Evolutionary conservation across 805 yeast genomes (phyloP), one percentile per base, ranked within the genome.

Genomic region (Ogataea methylovora): DNA sequence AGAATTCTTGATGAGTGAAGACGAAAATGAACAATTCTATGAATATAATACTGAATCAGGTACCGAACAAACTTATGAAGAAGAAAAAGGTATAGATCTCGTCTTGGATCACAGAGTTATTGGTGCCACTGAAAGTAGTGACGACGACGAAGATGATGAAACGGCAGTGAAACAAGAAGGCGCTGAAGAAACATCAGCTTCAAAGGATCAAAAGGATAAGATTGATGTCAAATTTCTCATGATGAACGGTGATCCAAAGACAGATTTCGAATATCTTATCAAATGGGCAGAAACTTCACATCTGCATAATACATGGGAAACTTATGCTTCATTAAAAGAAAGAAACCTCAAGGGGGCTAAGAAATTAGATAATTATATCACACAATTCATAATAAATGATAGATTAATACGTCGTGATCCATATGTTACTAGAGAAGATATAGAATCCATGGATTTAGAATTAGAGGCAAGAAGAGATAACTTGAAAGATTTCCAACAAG

Each of bases 231-330:
- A 11, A 19, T 37, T 35, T 8, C 24, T 32, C 8, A 32, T 39
- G 8, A 33, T 37, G 6, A 45, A 51, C 32, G 62, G 63, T 23
- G 58, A 58, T 39, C 79, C 84, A 27, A 81, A 80, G 46, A 61
- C 63, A 33, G 76, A 73, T 39, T 79, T 67, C 48, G 73, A 71
- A 44, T 69, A 74, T 52, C 56, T 68, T 45, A 71, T 92, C 46
- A 92, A 92, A 61, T 92, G 99, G 98, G 67, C 73, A 14, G 84
- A 74, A 35, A 67, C 76, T 41, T 84, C 97, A 11, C 97, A 92
- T 61, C 66, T 92, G 41, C 99, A 92, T 60, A 92, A 90, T 56
- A 80, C 95, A 0, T 92, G 97, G 97, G 95, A 88, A 54, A 55
- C 73, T 2, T 87, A 81, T 59, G 60, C 58, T 10, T 56, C 60